Percentiles rank a stretch among this genome's conserved stretches.
phyloP scores from a whole-genome alignment of 2,329 filamentous ascomycete species.

The Ophiosphaerella narmari region DNA sequence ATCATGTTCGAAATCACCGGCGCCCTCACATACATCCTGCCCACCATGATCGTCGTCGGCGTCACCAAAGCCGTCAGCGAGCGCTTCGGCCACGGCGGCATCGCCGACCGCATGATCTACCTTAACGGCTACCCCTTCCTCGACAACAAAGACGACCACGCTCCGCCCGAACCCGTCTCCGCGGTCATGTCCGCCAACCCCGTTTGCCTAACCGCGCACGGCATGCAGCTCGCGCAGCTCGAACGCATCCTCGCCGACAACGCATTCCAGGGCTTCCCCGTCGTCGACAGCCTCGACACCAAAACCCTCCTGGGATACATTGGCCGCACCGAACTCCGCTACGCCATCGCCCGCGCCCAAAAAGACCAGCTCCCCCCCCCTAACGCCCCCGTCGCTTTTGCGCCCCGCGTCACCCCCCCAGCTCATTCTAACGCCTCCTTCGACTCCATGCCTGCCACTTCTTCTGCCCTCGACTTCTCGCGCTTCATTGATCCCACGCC shows the following conservation, averaged over 20 bases:
- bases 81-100: constrained; percentile 91
- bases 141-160: constrained; percentile 96
- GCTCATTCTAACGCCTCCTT: constrained; percentile 53
- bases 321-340: constrained; percentile 86
- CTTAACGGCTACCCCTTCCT: constrained; percentile 97
- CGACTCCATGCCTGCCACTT: constrained; percentile 62
- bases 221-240: constrained; percentile 74
- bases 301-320: constrained; percentile 88
- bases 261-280: constrained; percentile 89
- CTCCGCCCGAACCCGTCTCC: constrained; percentile 91
- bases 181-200: constrained; percentile 83
- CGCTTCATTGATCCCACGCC: constrained; percentile 89
- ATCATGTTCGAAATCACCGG: constrained; percentile 99
- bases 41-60: constrained; percentile 98
- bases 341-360: constrained; percentile 73
- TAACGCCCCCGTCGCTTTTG: constrained; percentile 43
- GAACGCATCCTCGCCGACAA: constrained; percentile 77
- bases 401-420: background rate
- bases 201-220: constrained; percentile 73
- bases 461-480: constrained; percentile 74
- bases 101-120: constrained; percentile 98
- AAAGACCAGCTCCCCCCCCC: constrained; percentile 75
- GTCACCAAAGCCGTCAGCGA: constrained; percentile 93
- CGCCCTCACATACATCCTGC: constrained; percentile 94
- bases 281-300: constrained; percentile 74